Base-by-base conservation (phyloP, 2,329 filamentous ascomycete genomes). In the Calonectria pseudoreteaudii region DNA sequence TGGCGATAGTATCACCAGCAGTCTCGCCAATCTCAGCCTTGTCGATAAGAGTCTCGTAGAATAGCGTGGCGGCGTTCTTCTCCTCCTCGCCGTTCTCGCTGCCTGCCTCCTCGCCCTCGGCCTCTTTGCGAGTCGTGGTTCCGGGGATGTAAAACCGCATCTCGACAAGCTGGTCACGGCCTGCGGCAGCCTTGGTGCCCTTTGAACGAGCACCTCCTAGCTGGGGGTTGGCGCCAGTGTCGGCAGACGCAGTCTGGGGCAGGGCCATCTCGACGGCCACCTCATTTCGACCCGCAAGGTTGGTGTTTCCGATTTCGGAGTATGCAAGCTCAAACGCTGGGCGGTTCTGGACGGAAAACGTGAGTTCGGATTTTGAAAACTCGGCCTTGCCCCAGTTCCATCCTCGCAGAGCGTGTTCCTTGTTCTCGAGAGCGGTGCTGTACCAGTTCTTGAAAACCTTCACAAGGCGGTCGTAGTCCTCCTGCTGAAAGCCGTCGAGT, bases 351-450 rank as follows among this genome's bases (percentile, higher is more conserved):
- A 99, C 97, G 84, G 96, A 98, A 89, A 99, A 99, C 36, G 94
- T 91, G 70, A 99, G 91, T 87, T 99, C 97, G 69, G 95, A 94
- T 86, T 98, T 98, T 75, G 94, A 93, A 83, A 99, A 98, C 81
- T 99, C 97, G 77, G 95, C 95, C 86, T 98, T 99, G 81, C 97
- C 97, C 97, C 97, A 99, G 85, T 99, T 99, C 97, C 97, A 99
- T 71, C 97, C 97, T 79, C 97, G 93, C 73, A 99, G 88, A 30
- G 97, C 95, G 85, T 98, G 97, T 86, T 99, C 97, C 85, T 95
- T 95, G 84, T 92, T 94, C 84, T 98, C 96, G 73, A 99, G 90
- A 81, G 93, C 95, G 81, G 97, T 94, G 86, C 95, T 97, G 86
- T 98, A 99, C 95, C 96, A 98, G 82, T 96, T 94, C 88, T 98